These are phyloP conservation scores for Lasiodiplodia theobromae DNA, from an alignment of 2,329 filamentous ascomycete species.

Conservation along the genomic window DNA sequence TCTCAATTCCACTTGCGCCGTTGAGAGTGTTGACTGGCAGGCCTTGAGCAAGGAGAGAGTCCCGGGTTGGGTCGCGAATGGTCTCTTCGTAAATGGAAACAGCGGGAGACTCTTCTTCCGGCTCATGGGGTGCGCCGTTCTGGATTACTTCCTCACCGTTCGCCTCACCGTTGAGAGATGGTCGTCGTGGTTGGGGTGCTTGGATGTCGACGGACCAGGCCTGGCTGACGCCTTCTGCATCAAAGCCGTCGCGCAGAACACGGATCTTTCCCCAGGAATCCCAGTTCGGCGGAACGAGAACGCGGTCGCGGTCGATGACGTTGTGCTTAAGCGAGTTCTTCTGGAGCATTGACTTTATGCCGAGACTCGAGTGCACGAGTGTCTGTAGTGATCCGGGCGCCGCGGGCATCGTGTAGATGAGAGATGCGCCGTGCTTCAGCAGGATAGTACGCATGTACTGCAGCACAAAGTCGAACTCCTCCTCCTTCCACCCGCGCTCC, in stretches of 20 bases:
- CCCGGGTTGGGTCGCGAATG: constrained; percentile 75
- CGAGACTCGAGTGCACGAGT: constrained; percentile 83
- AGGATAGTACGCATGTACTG: constrained; percentile 91
- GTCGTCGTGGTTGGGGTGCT: constrained; percentile 34
- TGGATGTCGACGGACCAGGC: constrained; percentile 88
- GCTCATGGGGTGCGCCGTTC: constrained; percentile 31
- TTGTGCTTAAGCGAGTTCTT: constrained; percentile 64
- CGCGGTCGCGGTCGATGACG: constrained; percentile 91
- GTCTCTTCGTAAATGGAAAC: constrained; percentile 80
- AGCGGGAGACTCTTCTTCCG: constrained; percentile 59
- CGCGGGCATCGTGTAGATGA: constrained; percentile 53
- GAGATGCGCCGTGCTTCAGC: constrained; percentile 73
- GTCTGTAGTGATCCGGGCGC: constrained; percentile 78
- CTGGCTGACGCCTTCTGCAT: constrained; percentile 83
- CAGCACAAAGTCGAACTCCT: constrained; percentile 93
- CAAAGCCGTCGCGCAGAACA: constrained; percentile 88
- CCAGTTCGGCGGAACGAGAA: constrained; percentile 95
- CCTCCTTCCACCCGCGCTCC: constrained; percentile 91
- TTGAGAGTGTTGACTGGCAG: constrained; percentile 46
- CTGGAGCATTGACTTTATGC: constrained; percentile 79
- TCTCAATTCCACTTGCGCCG: constrained; percentile 62
- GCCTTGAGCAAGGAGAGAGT: constrained; percentile 64
- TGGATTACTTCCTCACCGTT: constrained; percentile 35
- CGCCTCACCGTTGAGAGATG: constrained; percentile 30
- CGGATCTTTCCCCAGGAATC: constrained; percentile 98